These are phyloP conservation scores for Geranium incanum DNA, from an alignment of 441 rosid species.

Conservation along the genomic window DNA sequence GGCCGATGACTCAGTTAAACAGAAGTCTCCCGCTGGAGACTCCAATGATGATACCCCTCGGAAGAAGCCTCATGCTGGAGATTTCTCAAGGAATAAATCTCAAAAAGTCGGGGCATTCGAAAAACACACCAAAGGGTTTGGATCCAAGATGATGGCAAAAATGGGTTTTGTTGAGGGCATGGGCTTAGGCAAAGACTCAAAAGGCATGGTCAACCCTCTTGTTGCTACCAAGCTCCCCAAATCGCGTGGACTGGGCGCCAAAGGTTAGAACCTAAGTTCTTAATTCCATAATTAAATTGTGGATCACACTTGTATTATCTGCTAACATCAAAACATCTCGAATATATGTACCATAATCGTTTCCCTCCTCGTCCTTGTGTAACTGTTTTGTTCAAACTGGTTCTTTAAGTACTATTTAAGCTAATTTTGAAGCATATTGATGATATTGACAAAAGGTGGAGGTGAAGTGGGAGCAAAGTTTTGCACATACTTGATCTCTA, in stretches of 20 bases:
- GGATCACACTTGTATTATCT: too few species aligned
- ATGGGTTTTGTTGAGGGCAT: constrained; percentile 87
- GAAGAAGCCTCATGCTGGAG: neutral
- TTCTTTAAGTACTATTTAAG: too few species aligned
- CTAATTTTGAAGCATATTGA: neutral
- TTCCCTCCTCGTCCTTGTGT: neutral
- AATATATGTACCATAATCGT: neutral
- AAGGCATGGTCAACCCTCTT: constrained; percentile 69
- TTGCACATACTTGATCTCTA: neutral
- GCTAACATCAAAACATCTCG: too few species aligned
- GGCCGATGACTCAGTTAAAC: constrained; percentile 26
- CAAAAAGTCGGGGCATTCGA: constrained; percentile 59
- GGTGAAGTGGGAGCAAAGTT: neutral
- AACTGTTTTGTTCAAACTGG: neutral
- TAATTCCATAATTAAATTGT: too few species aligned
- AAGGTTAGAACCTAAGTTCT: constrained; percentile 22
- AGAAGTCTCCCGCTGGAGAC: constrained; percentile 18
- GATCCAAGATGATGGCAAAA: constrained; percentile 75
- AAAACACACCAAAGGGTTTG: constrained; percentile 67
- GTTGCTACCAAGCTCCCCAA: neutral
- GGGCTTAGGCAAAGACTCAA: constrained; percentile 73
- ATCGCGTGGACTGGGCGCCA: neutral
- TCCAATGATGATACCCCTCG: neutral
- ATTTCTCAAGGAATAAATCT: constrained; percentile 2
- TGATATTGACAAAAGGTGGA: neutral